Percentiles rank a stretch among this genome's conserved stretches.
Conservation (phyloP, 768 basidiomycete species). For the Imleria badia region DNA sequence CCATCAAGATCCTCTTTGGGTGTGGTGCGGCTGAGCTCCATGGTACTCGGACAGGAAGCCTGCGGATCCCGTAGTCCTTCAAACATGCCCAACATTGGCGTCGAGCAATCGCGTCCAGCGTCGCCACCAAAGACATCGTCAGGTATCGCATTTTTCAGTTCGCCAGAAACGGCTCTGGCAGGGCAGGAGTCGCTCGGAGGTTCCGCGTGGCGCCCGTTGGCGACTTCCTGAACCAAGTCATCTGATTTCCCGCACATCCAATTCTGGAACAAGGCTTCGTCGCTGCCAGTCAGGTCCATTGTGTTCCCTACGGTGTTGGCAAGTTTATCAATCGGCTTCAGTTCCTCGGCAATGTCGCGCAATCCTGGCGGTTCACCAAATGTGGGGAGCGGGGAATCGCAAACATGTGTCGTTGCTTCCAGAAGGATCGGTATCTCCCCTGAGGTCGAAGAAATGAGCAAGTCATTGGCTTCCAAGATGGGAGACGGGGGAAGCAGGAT, state of each 20-base stretch:
- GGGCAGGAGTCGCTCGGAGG: not conserved
- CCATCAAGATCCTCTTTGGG: conserved; percentile 21
- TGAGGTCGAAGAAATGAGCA: conserved; percentile 40
- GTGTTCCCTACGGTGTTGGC: not conserved
- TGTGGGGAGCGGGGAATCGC: conserved; percentile 2
- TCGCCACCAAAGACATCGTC: not conserved
- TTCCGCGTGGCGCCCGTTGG: not conserved
- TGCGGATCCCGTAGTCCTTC: conserved; percentile 15
- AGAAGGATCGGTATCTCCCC: conserved; percentile 55
- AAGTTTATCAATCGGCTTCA: not conserved
- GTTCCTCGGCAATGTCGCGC: conserved; percentile 6
- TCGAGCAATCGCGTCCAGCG: not conserved
- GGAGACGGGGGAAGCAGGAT: conserved; percentile 46
- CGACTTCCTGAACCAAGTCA: not conserved
- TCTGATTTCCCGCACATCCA: conserved; percentile 4
- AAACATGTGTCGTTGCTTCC: conserved; percentile 21
- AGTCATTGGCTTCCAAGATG: conserved; percentile 38
- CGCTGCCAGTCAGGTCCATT: not conserved
- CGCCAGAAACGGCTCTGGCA: not conserved
- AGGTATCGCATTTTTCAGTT: not conserved
- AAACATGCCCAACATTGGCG: not conserved
- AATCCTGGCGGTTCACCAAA: not conserved
- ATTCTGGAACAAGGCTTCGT: conserved; percentile 1
- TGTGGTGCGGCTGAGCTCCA: conserved; percentile 11
- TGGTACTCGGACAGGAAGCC: conserved; percentile 8